These are phyloP conservation scores for Babesia ovis DNA, from an alignment of 169 alveolate species.

Conservation along the genomic window DNA sequence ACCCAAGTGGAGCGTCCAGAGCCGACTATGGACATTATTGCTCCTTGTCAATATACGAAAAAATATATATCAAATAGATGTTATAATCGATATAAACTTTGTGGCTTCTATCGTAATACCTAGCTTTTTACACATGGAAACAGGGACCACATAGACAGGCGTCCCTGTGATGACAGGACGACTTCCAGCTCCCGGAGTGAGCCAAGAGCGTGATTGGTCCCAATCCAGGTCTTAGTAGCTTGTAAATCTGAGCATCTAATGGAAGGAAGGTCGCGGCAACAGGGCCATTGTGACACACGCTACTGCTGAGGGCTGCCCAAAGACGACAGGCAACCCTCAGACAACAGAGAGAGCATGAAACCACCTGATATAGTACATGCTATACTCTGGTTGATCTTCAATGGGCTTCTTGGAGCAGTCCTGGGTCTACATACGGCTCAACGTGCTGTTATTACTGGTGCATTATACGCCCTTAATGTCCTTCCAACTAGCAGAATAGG, in stretches of 20 bases:
- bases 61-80: not conserved
- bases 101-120: not conserved
- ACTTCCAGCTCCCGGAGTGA: too few relatives aligned
- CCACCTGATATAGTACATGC: not conserved
- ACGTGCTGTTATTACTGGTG: not conserved
- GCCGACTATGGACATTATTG: not conserved
- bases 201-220: too few relatives aligned
- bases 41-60: not conserved
- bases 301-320: not conserved
- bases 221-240: too few relatives aligned
- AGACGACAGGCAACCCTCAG: slow-evolving; percentile 1
- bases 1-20: not conserved
- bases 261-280: not conserved
- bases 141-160: not conserved
- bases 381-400: not conserved
- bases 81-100: not conserved
- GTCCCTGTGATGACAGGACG: not conserved
- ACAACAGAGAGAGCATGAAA: slow-evolving; percentile 20
- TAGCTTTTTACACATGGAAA: not conserved
- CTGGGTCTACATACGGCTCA: not conserved
- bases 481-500: too few relatives aligned
- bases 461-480: not conserved
- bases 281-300: not conserved
- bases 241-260: too few relatives aligned
- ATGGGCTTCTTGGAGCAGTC: not conserved